Conservation (phyloP, 345 rosid genomes). For the Salix suchowensis region DNA sequence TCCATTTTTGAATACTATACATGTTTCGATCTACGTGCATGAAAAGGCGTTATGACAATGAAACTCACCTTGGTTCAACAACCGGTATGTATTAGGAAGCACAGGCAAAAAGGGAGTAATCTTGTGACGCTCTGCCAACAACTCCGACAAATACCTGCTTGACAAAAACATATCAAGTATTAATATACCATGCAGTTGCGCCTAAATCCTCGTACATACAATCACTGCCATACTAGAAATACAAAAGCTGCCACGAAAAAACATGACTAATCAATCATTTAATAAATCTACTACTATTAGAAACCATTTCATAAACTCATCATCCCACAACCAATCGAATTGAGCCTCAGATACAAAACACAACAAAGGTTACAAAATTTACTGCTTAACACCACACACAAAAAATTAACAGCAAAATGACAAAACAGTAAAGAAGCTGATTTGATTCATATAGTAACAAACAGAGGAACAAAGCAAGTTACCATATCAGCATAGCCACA, state of each 20-base stretch:
- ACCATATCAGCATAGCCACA: neutral
- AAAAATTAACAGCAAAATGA: neutral
- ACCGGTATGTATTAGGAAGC: constrained; percentile 51
- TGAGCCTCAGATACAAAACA: neutral
- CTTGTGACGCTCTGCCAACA: constrained; percentile 73
- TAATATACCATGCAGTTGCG: neutral
- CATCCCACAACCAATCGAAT: neutral
- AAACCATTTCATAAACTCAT: neutral
- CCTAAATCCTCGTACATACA: neutral
- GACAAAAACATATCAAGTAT: constrained; percentile 1
- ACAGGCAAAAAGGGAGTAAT: constrained; percentile 66
- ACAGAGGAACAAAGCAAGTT: neutral
- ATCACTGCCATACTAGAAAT: neutral
- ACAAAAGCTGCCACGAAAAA: neutral
- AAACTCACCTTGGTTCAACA: constrained; percentile 75
- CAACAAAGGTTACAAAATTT: neutral
- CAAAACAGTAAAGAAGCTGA: neutral
- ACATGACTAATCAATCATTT: neutral
- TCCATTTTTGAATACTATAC: neutral
- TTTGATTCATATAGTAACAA: neutral
- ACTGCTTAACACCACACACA: neutral
- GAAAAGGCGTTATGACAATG: neutral
- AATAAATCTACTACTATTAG: neutral
- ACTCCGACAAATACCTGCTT: constrained; percentile 69
- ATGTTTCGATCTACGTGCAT: neutral